phyloP scores from a whole-genome alignment of 148 eudicot species.

The Camellia granthamiana region DNA sequence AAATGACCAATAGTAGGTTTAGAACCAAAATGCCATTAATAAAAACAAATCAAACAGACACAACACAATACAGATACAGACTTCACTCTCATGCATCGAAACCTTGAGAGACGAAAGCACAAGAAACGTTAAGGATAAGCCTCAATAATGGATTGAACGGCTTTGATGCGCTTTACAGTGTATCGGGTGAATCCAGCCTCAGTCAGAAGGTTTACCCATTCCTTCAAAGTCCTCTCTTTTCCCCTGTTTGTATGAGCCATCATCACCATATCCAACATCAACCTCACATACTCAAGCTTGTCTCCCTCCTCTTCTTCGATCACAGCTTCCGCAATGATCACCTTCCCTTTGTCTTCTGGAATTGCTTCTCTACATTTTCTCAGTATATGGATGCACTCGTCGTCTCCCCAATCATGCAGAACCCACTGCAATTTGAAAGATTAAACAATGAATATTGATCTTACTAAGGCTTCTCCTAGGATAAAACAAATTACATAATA shows the following conservation, averaged over 20 bases:
- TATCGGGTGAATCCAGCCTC: conserved; percentile 48
- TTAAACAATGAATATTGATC: not conserved
- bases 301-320: conserved; percentile 35
- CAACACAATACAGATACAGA: too few relatives aligned
- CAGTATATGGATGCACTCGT: conserved; percentile 57
- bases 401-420: conserved; percentile 81
- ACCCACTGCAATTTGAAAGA: conserved; percentile 38
- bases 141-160: conserved; percentile 49
- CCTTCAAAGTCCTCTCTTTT: conserved; percentile 62
- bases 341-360: conserved; percentile 50
- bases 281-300: conserved; percentile 36
- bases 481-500: not conserved
- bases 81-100: not conserved
- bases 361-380: conserved; percentile 57
- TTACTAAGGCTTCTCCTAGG: not conserved
- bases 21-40: too few relatives aligned
- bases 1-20: too few relatives aligned
- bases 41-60: too few relatives aligned
- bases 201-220: conserved; percentile 49
- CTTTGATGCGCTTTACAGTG: conserved; percentile 38
- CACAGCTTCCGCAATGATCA: conserved; percentile 65
- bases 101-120: not conserved
- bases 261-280: conserved; percentile 77
- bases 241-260: conserved; percentile 75
- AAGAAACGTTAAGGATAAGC: conserved; percentile 38